Conservation (phyloP, 129 eudicot genomes). For the Lonicera japonica region DNA sequence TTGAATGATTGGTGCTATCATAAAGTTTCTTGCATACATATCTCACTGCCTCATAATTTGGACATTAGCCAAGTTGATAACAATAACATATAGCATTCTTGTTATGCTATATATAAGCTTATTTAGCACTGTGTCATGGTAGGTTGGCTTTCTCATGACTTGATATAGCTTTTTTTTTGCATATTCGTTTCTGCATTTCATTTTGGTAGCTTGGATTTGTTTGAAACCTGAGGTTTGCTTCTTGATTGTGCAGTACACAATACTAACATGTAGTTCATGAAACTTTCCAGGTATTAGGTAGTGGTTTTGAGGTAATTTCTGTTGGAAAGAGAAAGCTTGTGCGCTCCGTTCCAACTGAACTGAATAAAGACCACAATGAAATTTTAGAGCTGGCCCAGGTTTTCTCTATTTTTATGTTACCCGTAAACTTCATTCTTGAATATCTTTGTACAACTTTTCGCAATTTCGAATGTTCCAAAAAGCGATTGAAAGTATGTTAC, state of each 20-base stretch:
- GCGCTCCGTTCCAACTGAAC: constrained; percentile 90
- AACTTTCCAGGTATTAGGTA: constrained; percentile 55
- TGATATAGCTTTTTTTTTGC: too few relatives aligned
- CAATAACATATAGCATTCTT: too few relatives aligned
- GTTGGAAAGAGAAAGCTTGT: constrained; percentile 94
- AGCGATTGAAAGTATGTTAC: too few relatives aligned
- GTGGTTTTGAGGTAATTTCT: constrained; percentile 91
- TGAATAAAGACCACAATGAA: constrained; percentile 96
- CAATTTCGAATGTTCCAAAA: background rate
- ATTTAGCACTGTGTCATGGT: too few relatives aligned
- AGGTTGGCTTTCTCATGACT: too few relatives aligned
- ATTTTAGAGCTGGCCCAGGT: constrained; percentile 96
- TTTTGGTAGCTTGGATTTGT: background rate
- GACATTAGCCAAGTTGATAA: too few relatives aligned
- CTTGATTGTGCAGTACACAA: background rate
- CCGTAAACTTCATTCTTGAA: background rate
- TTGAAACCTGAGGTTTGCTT: background rate
- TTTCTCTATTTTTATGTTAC: constrained; percentile 15
- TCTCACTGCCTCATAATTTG: too few relatives aligned
- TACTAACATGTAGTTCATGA: constrained; percentile 6
- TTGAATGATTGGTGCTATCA: too few relatives aligned
- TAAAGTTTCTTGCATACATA: too few relatives aligned
- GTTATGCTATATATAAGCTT: too few relatives aligned
- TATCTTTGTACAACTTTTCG: background rate
- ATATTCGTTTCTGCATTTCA: background rate